phyloP scores from a whole-genome alignment of 163 green algal genomes.

The Smithsoniella earleae region DNA sequence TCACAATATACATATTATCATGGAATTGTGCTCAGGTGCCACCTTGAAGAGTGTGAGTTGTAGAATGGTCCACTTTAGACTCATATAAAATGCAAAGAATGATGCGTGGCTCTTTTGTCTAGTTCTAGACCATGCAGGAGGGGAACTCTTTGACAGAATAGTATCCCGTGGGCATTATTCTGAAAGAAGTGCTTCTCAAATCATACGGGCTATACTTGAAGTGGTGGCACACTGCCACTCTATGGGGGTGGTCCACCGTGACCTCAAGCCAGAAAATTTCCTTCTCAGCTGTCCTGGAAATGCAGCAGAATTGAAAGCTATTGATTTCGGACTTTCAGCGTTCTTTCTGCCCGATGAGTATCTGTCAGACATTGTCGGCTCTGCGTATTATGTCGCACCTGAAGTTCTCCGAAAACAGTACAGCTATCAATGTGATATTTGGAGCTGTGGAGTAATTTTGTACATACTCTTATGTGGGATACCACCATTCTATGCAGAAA shows the following conservation, averaged over 20 bases:
- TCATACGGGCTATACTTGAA: conserved; percentile 69
- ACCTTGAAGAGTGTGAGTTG: too few species aligned
- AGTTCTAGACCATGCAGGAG: too few species aligned
- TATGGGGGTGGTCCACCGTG: conserved; percentile 79
- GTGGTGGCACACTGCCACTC: conserved; percentile 86
- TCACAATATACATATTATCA: conserved; percentile 86
- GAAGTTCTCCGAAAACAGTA: conserved; percentile 56
- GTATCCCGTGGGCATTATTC: conserved; percentile 66
- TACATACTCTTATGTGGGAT: conserved; percentile 95
- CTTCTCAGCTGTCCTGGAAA: conserved; percentile 45
- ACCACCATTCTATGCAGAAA: conserved; percentile 93
- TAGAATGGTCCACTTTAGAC: too few species aligned
- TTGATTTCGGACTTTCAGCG: conserved; percentile 76
- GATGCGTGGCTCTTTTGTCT: too few species aligned
- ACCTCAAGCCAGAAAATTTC: conserved; percentile 83
- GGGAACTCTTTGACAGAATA: conserved; percentile 86
- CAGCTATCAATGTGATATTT: conserved; percentile 68
- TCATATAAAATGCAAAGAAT: background rate
- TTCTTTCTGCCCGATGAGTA: conserved; percentile 53
- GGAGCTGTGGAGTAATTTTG: conserved; percentile 91
- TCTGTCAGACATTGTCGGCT: conserved; percentile 77
- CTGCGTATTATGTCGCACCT: conserved; percentile 92
- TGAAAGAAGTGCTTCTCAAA: conserved; percentile 68
- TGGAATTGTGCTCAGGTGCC: conserved; percentile 89
- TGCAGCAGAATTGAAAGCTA: conserved; percentile 60